phyloP scores from a whole-genome alignment of 2,329 filamentous ascomycete genomes.

The Emmonsiellopsis sp. region DNA sequence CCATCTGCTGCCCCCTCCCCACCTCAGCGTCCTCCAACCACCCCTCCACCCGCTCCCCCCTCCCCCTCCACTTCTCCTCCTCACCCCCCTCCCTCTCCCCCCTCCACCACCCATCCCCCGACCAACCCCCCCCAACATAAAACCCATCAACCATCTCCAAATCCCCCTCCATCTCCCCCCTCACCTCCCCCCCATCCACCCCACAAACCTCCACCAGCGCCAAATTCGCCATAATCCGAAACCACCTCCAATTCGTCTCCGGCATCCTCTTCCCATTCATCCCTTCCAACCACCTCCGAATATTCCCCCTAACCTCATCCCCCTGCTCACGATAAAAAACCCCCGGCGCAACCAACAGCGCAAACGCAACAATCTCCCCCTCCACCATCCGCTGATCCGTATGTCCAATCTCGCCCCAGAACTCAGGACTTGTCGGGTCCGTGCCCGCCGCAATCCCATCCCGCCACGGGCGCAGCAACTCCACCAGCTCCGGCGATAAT shows the following conservation, averaged over 20 bases:
- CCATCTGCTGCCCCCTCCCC: slow-evolving; percentile 7
- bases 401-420: slow-evolving; percentile 14
- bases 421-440: slow-evolving; percentile 14
- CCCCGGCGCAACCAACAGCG: slow-evolving; percentile 12
- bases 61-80: background rate
- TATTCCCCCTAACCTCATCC: slow-evolving; percentile 6
- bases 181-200: slow-evolving; percentile 4
- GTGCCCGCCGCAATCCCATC: slow-evolving; percentile 10
- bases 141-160: slow-evolving; percentile 11
- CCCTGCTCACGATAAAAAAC: slow-evolving; percentile 11
- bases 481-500: background rate
- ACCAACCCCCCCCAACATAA: slow-evolving; percentile 11
- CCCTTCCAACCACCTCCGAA: slow-evolving; percentile 5
- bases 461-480: background rate
- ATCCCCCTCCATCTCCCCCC: slow-evolving; percentile 2
- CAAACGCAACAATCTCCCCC: slow-evolving; percentile 13
- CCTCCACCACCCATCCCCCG: slow-evolving; percentile 10
- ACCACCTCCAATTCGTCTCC: slow-evolving; percentile 14
- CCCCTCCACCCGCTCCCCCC: background rate
- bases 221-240: slow-evolving; percentile 11
- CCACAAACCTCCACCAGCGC: slow-evolving; percentile 8
- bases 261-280: slow-evolving; percentile 11
- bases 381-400: slow-evolving; percentile 19
- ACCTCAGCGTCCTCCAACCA: background rate
- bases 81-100: background rate